A percentile compares a stretch with the other conserved stretches of the same genome.
Evolutionary conservation across 768 basidiomycete species (phyloP).

Genomic region (Lenzites betulinus): DNA sequence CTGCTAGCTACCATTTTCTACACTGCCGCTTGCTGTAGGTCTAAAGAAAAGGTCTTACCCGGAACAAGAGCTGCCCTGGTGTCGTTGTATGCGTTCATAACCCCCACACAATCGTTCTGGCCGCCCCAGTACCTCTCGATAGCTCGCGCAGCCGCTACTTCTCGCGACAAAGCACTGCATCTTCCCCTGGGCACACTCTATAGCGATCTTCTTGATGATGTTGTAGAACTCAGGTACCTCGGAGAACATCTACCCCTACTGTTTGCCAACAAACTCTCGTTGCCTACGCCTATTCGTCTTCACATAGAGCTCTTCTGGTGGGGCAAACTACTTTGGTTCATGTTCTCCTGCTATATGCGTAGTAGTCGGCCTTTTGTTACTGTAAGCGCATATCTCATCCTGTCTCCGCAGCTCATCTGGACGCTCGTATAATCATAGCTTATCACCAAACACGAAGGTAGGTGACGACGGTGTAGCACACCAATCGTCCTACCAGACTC

Average conservation of each 20-base stretch:
- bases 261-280: neutral
- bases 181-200: slow-evolving; percentile 14
- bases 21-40: no score
- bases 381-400: neutral
- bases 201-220: slow-evolving; percentile 7
- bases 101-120: slow-evolving; percentile 25
- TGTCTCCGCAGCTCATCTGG: neutral
- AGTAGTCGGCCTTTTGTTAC: no score
- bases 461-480: neutral
- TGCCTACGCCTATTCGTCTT: neutral
- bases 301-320: slow-evolving; percentile 18
- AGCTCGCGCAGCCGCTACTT: slow-evolving; percentile 2
- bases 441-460: slow-evolving; percentile 3
- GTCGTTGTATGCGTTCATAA: slow-evolving; percentile 16
- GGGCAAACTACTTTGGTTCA: neutral
- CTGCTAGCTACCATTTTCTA: neutral
- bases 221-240: slow-evolving; percentile 14
- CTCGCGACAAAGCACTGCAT: neutral
- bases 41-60: neutral
- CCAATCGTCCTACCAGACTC: no score
- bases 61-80: slow-evolving; percentile 3
- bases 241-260: slow-evolving; percentile 15
- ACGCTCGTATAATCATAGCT: neutral
- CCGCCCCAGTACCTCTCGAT: slow-evolving; percentile 11
- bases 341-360: slow-evolving; percentile 6